Evolutionary conservation across 192 early-diverging fungal species (phyloP).

Genomic region (Umbelopsis vinacea): DNA sequence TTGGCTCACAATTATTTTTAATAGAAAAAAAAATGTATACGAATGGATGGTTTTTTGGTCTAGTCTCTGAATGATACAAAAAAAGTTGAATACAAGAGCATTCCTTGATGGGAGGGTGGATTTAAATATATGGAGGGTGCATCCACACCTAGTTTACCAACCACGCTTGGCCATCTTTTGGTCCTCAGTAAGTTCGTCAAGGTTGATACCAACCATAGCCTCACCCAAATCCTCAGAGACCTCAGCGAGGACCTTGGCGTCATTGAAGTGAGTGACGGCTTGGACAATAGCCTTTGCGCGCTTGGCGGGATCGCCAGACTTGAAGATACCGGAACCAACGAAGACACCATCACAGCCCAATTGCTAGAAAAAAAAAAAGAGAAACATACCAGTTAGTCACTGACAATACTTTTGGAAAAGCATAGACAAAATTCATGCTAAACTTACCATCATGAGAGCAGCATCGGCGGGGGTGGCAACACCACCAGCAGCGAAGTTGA

Average conservation of each 20-base stretch:
- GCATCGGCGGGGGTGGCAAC: conserved; percentile 98
- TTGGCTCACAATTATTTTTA: conserved; percentile 12
- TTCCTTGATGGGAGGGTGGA: background rate
- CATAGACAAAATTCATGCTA: background rate
- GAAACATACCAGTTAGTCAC: background rate
- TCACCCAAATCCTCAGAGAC: conserved; percentile 94
- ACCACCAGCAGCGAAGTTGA: conserved; percentile 98
- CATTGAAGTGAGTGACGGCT: conserved; percentile 95
- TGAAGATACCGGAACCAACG: conserved; percentile 98
- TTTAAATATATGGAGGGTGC: background rate
- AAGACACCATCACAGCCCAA: conserved; percentile 98
- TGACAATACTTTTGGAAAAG: background rate
- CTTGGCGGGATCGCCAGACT: conserved; percentile 90
- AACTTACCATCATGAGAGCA: conserved; percentile 90
- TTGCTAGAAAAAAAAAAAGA: conserved; percentile 52
- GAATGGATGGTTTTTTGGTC: conserved; percentile 14
- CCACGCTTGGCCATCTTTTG: conserved; percentile 67
- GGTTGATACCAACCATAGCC: conserved; percentile 97
- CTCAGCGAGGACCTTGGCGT: conserved; percentile 85
- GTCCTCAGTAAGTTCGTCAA: conserved; percentile 61
- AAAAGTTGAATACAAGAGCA: conserved; percentile 12
- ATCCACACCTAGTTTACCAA: conserved; percentile 51
- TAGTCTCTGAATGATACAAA: conserved; percentile 24
- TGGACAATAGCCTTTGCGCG: conserved; percentile 94
- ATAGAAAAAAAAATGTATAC: conserved; percentile 17